These are phyloP conservation scores for Berkeleyomyces rouxiae DNA, from an alignment of 2,329 filamentous ascomycete genomes.

Conservation along the genomic window DNA sequence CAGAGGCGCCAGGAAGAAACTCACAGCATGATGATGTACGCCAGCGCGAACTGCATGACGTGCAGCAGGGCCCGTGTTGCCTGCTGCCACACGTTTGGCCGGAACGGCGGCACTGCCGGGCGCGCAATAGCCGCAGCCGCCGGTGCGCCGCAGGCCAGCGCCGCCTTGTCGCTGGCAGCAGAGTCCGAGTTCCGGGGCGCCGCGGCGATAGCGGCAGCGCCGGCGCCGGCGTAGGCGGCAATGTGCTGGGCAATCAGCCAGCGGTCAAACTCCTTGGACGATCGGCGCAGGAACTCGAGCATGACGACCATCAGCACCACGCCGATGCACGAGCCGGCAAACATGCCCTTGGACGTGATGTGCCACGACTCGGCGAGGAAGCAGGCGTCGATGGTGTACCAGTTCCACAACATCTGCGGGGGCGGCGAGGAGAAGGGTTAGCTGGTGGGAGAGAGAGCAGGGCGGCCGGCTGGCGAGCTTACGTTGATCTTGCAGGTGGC, in stretches of 20 bases:
- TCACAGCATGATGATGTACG: constrained; percentile 62
- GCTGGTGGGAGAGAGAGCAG: background rate
- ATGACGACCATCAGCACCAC: constrained; percentile 55
- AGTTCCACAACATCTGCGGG: constrained; percentile 62
- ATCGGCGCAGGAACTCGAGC: constrained; percentile 56
- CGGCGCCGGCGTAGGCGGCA: constrained; percentile 17
- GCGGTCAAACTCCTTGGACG: constrained; percentile 55
- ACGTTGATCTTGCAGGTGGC: constrained; percentile 8
- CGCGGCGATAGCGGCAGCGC: constrained; percentile 13
- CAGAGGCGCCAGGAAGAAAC: constrained; percentile 12
- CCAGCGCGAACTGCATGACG: constrained; percentile 54
- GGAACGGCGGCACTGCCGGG: constrained; percentile 23
- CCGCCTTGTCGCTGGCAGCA: constrained; percentile 9
- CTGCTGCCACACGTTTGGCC: constrained; percentile 50
- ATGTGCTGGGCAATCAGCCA: constrained; percentile 37
- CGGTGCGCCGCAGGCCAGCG: background rate
- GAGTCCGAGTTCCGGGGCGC: constrained; percentile 2
- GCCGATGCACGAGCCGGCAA: constrained; percentile 66
- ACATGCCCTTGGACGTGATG: constrained; percentile 51
- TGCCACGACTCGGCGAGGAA: constrained; percentile 58
- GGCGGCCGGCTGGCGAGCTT: background rate
- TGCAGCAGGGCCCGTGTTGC: constrained; percentile 49
- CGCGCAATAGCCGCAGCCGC: background rate
- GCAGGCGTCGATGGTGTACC: constrained; percentile 54
- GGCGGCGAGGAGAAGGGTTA: background rate